Evolutionary conservation across 768 basidiomycete species (phyloP).

Genomic region (Naematelia encephala): DNA sequence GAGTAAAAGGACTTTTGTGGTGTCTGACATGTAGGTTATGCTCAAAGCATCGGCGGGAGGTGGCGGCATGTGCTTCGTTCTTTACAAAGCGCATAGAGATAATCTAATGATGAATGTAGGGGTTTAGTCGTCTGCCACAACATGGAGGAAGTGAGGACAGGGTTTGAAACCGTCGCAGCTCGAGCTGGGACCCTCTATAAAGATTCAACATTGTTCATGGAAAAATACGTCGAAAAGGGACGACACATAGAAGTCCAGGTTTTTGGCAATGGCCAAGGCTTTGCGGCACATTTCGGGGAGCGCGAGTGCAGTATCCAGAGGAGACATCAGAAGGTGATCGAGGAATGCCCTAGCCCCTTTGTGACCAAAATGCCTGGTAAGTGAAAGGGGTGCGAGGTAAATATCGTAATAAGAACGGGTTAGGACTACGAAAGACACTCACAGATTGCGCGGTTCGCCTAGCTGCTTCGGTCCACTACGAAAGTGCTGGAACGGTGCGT

Average conservation of each 20-base stretch:
- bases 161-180: no score
- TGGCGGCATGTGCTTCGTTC: background rate
- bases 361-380: background rate
- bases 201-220: slow-evolving; percentile 47
- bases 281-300: slow-evolving; percentile 63
- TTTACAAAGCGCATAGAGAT: no score
- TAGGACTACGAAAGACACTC: background rate
- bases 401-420: no score
- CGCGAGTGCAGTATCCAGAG: slow-evolving; percentile 66
- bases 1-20: no score
- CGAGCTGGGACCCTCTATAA: no score
- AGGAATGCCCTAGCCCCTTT: slow-evolving; percentile 54
- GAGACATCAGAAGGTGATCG: slow-evolving; percentile 66
- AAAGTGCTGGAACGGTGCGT: no score
- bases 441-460: background rate
- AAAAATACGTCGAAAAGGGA: slow-evolving; percentile 46
- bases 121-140: no score
- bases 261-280: slow-evolving; percentile 60
- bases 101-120: no score
- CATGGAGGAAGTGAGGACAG: no score
- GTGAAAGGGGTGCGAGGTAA: no score
- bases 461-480: background rate
- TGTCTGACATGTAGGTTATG: no score
- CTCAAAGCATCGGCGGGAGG: background rate
- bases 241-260: slow-evolving; percentile 51